phyloP scores from a whole-genome alignment of 305 asterid genomes.

The Fraxinus dipetala region DNA sequence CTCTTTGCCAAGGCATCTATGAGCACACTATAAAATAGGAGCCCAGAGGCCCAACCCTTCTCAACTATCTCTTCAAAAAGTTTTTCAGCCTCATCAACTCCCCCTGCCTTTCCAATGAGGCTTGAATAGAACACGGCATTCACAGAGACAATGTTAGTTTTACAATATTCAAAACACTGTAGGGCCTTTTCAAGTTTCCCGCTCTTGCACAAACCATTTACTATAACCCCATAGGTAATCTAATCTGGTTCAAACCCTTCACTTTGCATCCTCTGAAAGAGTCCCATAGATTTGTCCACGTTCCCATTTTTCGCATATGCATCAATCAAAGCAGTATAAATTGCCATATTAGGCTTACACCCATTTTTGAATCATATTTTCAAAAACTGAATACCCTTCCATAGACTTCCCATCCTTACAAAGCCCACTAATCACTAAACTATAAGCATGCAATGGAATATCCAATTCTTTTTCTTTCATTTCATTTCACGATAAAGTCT shows the following conservation, averaged over 20 bases:
- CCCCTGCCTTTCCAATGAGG: conserved; percentile 85
- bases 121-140: conserved; percentile 69
- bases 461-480: conserved; percentile 76
- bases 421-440: conserved; percentile 75
- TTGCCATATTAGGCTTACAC: conserved; percentile 60
- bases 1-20: conserved; percentile 65
- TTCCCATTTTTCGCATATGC: conserved; percentile 58
- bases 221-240: conserved; percentile 70
- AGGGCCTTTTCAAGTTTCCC: conserved; percentile 76
- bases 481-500: conserved; percentile 70
- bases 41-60: conserved; percentile 59
- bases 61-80: conserved; percentile 73
- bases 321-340: conserved; percentile 75
- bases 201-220: conserved; percentile 70
- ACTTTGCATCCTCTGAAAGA: conserved; percentile 61
- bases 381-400: conserved; percentile 63
- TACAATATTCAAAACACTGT: conserved; percentile 72
- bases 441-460: conserved; percentile 68
- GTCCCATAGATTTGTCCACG: conserved; percentile 67
- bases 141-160: conserved; percentile 36
- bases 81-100: conserved; percentile 61
- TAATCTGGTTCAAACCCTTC: conserved; percentile 76
- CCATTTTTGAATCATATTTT: conserved; percentile 56
- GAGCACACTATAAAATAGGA: conserved; percentile 72
- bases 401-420: conserved; percentile 72